Evolutionary conservation across 2,329 filamentous ascomycete genomes (phyloP).

Genomic region (Incumbomyces delicatus): DNA sequence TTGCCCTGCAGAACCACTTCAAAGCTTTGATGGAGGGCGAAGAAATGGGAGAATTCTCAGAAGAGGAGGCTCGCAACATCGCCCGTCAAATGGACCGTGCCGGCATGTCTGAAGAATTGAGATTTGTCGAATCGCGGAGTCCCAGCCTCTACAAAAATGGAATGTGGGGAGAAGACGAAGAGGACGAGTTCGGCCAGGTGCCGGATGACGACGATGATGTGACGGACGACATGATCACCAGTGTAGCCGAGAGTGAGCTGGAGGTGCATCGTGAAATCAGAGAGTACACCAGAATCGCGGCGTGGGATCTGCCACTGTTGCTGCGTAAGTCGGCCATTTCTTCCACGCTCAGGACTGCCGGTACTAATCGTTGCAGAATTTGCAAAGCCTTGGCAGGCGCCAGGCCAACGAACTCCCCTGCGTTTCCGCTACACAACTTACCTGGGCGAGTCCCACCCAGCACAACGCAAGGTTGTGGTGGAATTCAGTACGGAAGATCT

Average conservation of each 20-base stretch:
- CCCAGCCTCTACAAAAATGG: slow-evolving; percentile 20
- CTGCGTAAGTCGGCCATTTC: slow-evolving; percentile 53
- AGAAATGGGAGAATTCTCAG: background rate
- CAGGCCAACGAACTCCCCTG: slow-evolving; percentile 57
- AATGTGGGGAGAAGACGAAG: slow-evolving; percentile 37
- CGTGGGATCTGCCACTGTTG: slow-evolving; percentile 92
- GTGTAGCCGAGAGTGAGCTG: slow-evolving; percentile 73
- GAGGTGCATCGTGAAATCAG: slow-evolving; percentile 80
- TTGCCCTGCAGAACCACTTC: slow-evolving; percentile 18
- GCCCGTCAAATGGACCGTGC: slow-evolving; percentile 1
- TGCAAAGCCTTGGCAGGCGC: slow-evolving; percentile 68
- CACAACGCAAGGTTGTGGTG: slow-evolving; percentile 85
- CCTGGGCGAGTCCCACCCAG: slow-evolving; percentile 86
- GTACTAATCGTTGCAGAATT: slow-evolving; percentile 49
- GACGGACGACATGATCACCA: slow-evolving; percentile 73
- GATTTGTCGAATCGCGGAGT: slow-evolving; percentile 10
- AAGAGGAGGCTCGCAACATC: background rate
- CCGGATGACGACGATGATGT: slow-evolving; percentile 47
- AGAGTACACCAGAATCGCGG: slow-evolving; percentile 75
- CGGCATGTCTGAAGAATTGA: background rate
- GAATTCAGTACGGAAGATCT: slow-evolving; percentile 74
- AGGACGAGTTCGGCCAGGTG: slow-evolving; percentile 33
- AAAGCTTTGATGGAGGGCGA: slow-evolving; percentile 14
- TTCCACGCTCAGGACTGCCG: background rate
- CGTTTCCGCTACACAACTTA: slow-evolving; percentile 96